Evolutionary conservation across 2,329 filamentous ascomycete species (phyloP).

Genomic region (Ophiostoma himal-ulmi): DNA sequence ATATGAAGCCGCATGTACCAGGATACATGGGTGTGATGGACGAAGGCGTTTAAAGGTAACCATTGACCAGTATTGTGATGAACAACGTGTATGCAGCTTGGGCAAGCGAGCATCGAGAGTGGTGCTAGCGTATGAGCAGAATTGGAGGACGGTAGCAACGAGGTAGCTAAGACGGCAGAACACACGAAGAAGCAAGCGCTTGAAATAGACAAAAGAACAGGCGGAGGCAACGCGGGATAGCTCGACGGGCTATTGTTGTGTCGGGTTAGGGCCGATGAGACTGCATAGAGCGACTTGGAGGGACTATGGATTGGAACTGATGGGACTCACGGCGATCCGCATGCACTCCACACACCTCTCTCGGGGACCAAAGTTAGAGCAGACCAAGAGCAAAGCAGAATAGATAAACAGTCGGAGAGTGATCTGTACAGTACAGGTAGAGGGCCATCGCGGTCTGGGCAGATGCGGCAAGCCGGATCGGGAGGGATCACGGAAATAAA

Average conservation of each 20-base stretch:
- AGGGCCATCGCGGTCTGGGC: background rate
- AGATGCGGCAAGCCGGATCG: background rate
- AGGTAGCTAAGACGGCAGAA: background rate
- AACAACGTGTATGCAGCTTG: background rate
- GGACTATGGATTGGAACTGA: background rate
- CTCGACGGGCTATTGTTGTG: background rate
- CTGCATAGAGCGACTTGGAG: background rate
- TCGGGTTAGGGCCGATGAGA: background rate
- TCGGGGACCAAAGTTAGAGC: background rate
- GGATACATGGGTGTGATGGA: too few species aligned
- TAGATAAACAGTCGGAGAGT: background rate
- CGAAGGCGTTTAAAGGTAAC: background rate
- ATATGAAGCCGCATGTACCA: too few species aligned
- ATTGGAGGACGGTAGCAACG: background rate
- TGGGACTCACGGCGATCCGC: conserved; percentile 5
- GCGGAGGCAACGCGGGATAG: background rate
- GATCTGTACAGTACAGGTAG: background rate
- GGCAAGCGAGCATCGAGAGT: background rate
- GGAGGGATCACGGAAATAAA: background rate
- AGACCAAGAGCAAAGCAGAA: background rate
- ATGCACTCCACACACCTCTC: conserved; percentile 12
- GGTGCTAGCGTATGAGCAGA: background rate
- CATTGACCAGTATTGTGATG: background rate
- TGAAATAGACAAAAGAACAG: background rate
- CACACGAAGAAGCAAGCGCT: background rate